phyloP scores from a whole-genome alignment of 805 yeast genomes.

The Candida xiaguanensis region DNA sequence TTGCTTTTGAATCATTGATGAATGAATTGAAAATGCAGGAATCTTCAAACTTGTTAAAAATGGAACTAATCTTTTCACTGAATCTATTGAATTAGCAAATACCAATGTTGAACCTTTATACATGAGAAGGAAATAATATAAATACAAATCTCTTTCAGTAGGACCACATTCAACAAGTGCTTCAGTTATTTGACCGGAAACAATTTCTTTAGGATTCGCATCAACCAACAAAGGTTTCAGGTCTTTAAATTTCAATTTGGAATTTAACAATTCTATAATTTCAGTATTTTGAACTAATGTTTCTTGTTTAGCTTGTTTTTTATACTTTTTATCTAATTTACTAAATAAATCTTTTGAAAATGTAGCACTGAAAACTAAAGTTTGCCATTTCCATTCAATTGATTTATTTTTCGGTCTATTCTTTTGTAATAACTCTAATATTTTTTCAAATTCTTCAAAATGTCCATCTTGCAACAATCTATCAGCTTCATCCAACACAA shows the following conservation, averaged over 20 bases:
- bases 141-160: slow-evolving; percentile 81
- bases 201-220: slow-evolving; percentile 79
- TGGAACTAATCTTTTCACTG: slow-evolving; percentile 83
- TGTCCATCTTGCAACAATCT: slow-evolving; percentile 93
- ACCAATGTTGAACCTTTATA: slow-evolving; percentile 89
- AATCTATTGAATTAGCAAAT: slow-evolving; percentile 92
- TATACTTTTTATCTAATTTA: slow-evolving; percentile 50
- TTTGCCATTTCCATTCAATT: slow-evolving; percentile 57
- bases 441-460: slow-evolving; percentile 83
- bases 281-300: slow-evolving; percentile 48
- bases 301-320: slow-evolving; percentile 24
- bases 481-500: slow-evolving; percentile 94
- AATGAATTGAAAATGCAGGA: slow-evolving; percentile 76
- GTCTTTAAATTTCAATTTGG: slow-evolving; percentile 68
- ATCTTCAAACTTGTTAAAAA: slow-evolving; percentile 66
- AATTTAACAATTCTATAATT: slow-evolving; percentile 60
- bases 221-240: slow-evolving; percentile 70
- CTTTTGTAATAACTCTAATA: slow-evolving; percentile 59
- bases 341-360: slow-evolving; percentile 79
- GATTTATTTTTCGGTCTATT: slow-evolving; percentile 40
- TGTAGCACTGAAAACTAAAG: slow-evolving; percentile 93
- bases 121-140: slow-evolving; percentile 80
- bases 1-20: slow-evolving; percentile 93
- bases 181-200: slow-evolving; percentile 73
- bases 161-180: slow-evolving; percentile 90